Evolutionary conservation across 2,329 filamentous ascomycete species (phyloP).

Genomic region (Xylaria sp.): DNA sequence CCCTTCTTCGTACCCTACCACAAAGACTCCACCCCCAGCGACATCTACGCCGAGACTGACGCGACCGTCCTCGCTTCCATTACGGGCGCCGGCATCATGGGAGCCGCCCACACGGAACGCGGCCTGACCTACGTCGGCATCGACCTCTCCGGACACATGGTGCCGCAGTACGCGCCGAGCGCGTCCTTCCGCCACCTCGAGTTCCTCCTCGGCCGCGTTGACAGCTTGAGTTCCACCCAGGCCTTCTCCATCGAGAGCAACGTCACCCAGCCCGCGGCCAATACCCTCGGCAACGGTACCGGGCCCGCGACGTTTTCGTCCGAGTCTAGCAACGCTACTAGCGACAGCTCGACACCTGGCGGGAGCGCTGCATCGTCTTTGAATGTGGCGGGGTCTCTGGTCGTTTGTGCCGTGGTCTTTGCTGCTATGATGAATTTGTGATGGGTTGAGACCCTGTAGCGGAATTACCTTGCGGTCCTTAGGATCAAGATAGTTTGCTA

Average conservation of each 20-base stretch:
- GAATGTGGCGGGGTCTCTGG: not conserved
- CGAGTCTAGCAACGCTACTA: not conserved
- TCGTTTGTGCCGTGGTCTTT: not conserved
- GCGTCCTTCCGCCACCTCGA: constrained; percentile 78
- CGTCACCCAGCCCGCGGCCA: constrained; percentile 43
- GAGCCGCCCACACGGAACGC: constrained; percentile 76
- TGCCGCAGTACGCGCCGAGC: constrained; percentile 73
- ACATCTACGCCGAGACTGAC: constrained; percentile 43
- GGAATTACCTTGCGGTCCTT: not conserved
- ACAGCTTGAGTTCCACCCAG: constrained; percentile 47
- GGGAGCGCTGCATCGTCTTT: not conserved
- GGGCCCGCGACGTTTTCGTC: constrained; percentile 37
- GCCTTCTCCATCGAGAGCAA: constrained; percentile 44
- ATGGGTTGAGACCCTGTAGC: not conserved
- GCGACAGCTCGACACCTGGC: not conserved
- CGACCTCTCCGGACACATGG: constrained; percentile 73
- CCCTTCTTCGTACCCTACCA: constrained; percentile 77
- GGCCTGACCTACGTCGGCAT: constrained; percentile 77
- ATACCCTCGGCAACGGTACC: constrained; percentile 45
- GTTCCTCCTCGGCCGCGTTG: constrained; percentile 76
- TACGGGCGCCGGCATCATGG: constrained; percentile 73
- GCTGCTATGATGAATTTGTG: constrained; percentile 22
- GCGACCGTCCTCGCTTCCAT: constrained; percentile 51
- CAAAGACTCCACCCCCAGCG: constrained; percentile 48
- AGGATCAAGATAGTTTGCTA: not conserved